Evolutionary conservation across 2,329 filamentous ascomycete species (phyloP).

Genomic region (Diaporthe vexans): DNA sequence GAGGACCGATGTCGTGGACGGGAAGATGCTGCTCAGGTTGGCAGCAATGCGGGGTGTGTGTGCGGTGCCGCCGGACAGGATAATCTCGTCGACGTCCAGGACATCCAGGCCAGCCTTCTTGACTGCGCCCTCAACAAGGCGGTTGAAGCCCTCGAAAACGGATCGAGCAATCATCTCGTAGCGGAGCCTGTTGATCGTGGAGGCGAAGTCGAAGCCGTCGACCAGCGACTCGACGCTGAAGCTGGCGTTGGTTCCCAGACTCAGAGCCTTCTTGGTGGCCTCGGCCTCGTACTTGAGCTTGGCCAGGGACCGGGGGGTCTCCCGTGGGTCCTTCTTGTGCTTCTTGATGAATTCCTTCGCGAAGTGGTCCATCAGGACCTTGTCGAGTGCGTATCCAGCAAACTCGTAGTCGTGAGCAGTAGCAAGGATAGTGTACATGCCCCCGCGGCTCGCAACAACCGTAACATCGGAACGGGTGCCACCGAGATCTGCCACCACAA

Average conservation of each 20-base stretch:
- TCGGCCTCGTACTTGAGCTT: constrained; percentile 95
- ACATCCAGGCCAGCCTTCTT: constrained; percentile 94
- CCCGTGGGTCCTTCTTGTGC: constrained; percentile 88
- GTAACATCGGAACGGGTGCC: constrained; percentile 93
- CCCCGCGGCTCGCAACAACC: constrained; percentile 90
- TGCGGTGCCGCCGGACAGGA: constrained; percentile 90
- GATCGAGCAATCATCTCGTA: constrained; percentile 92
- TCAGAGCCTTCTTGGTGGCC: constrained; percentile 91
- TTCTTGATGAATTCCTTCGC: constrained; percentile 99
- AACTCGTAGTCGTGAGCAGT: constrained; percentile 97
- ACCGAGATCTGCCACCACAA: constrained; percentile 93
- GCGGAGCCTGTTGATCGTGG: constrained; percentile 91
- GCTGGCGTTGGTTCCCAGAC: constrained; percentile 86
- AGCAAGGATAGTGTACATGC: constrained; percentile 95
- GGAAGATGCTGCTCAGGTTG: constrained; percentile 85
- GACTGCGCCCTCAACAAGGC: constrained; percentile 85
- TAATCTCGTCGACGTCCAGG: constrained; percentile 93
- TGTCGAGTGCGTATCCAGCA: constrained; percentile 86
- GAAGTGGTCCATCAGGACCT: constrained; percentile 94
- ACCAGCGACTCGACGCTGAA: constrained; percentile 94
- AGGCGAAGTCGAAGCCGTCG: constrained; percentile 90
- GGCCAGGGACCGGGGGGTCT: constrained; percentile 84
- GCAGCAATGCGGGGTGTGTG: constrained; percentile 94
- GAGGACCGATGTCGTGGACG: constrained; percentile 81
- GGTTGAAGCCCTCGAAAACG: constrained; percentile 89